phyloP scores from a whole-genome alignment of 1,284 basidiomycete genomes.

The Polyporus tsugae region DNA sequence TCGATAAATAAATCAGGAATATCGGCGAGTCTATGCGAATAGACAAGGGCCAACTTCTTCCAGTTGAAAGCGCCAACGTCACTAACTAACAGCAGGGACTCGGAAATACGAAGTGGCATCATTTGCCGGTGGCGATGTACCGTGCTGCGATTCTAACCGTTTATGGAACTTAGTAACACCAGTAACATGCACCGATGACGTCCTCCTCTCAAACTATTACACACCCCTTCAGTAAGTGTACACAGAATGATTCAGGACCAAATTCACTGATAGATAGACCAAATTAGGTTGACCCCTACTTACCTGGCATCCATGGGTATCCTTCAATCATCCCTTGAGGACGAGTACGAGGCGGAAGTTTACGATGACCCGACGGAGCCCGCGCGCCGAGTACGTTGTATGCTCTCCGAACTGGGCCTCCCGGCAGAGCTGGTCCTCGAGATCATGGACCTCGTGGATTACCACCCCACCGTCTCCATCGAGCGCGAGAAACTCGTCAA shows the following conservation, averaged over 20 bases:
- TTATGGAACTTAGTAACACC: no score
- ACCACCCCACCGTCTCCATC: constrained; percentile 15
- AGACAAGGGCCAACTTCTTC: no score
- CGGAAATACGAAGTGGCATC: no score
- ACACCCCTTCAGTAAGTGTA: no score
- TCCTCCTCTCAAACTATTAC: no score
- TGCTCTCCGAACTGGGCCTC: constrained; percentile 16
- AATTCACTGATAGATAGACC: neutral
- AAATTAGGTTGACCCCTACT: neutral
- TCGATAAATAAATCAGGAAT: no score
- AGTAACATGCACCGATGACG: no score
- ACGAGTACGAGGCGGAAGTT: neutral
- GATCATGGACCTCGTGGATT: constrained; percentile 20
- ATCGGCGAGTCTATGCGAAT: no score
- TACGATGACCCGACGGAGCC: neutral
- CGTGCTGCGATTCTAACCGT: no score
- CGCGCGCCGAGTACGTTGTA: constrained; percentile 7
- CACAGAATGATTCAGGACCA: neutral
- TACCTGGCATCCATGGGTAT: neutral
- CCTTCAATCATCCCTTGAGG: neutral
- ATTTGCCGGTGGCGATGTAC: no score
- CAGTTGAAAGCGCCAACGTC: no score
- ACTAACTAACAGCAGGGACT: no score
- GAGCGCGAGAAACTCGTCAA: neutral
- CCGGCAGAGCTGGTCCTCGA: constrained; percentile 24